phyloP scores from a whole-genome alignment of 148 eudicot genomes.

The Camellia japonica region DNA sequence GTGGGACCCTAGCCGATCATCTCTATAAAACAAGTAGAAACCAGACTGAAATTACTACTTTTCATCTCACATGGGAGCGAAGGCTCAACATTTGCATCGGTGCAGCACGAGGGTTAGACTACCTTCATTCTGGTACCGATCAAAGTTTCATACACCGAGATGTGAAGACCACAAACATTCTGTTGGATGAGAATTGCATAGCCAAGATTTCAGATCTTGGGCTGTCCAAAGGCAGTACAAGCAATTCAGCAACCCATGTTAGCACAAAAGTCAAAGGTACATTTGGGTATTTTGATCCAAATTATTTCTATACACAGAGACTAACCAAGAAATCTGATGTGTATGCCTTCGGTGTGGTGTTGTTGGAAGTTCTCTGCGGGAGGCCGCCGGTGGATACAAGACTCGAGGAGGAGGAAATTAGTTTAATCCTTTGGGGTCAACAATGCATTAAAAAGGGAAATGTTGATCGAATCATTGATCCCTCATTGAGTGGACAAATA shows the following conservation, averaged over 20 bases:
- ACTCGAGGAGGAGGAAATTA: constrained; percentile 17
- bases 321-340: constrained; percentile 28
- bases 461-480: constrained; percentile 15
- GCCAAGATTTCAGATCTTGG: too few species aligned
- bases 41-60: too few species aligned
- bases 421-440: constrained; percentile 23
- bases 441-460: constrained; percentile 15
- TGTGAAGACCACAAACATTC: too few species aligned
- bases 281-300: constrained; percentile 32
- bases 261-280: not conserved
- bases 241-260: too few species aligned
- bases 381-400: constrained; percentile 3
- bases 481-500: not conserved
- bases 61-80: constrained; percentile 19
- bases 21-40: too few species aligned
- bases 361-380: too few species aligned
- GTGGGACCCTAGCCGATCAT: too few species aligned
- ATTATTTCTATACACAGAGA: constrained; percentile 24
- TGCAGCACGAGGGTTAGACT: constrained; percentile 28
- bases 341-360: too few species aligned
- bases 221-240: too few species aligned
- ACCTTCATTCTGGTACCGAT: too few species aligned
- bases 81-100: constrained; percentile 31
- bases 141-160: too few species aligned
- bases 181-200: too few species aligned